Base-by-base conservation (phyloP, 2,329 filamentous ascomycete species). In the Chrysoporthe cubensis region DNA sequence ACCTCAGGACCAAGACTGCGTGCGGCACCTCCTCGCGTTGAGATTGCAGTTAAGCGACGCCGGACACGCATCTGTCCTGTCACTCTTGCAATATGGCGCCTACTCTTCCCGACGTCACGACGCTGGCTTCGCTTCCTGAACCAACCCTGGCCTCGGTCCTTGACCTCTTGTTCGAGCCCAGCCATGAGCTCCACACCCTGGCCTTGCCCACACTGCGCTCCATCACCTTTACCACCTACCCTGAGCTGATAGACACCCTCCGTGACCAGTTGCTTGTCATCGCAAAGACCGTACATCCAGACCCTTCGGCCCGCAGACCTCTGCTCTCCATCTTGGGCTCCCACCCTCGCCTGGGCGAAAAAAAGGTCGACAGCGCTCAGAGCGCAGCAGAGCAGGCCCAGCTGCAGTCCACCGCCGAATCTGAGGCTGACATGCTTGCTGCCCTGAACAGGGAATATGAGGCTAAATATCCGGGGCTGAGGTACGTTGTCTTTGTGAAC, bases 401-500 rank as follows among this genome's bases (percentile, higher is more conserved):
- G 74, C 79, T 97, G 69, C 87, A 90, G 66, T 78, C 78, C 8
- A 84, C 82, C 0, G 82, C 82, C n/a, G 82, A 80, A 21, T 86
- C 87, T 58, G 88, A 91, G 74, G 82, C 81, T 9, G 80, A 82
- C 68, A 78, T 82, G 74, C 79, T 97, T 69, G 83, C 81, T 7
- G 76, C 75, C 42, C 78, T 97, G 73, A 97, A 97, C 76, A 79
- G 78, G 13, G 87, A 92, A 78, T 97, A 97, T 76, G 94, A 97
- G 78, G 81, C 81, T n/a, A 84, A 74, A 66, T 97, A 95, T 77
- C 93, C 93, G 0, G 93, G 94, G 0, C 77, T 97, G 76, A 85
- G 91, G 79, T 97, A 96, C 82, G 93, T 97, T 75, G 92, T 95
- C 21, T 97, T 97, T 77, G 95, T 97, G 66, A 94, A 97, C 76